phyloP scores from a whole-genome alignment of 768 basidiomycete genomes.

The Chalciporus chontae region DNA sequence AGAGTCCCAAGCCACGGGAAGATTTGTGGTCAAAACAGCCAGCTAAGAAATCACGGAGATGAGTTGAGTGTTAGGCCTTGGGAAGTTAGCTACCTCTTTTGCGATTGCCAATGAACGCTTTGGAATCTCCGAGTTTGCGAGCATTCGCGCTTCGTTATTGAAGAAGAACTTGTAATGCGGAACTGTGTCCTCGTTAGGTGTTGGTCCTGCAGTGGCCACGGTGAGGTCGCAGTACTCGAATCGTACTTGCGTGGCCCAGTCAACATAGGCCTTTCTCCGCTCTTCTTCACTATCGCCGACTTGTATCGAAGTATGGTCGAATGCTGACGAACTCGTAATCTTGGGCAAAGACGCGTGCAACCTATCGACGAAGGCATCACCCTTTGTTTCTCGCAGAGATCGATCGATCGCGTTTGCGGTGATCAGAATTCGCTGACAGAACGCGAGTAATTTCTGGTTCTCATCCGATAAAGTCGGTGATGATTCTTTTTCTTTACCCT shows the following conservation, averaged over 20 bases:
- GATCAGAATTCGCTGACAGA: constrained; percentile 81
- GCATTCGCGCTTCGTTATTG: constrained; percentile 80
- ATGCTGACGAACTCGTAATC: constrained; percentile 51
- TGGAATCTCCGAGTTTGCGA: constrained; percentile 81
- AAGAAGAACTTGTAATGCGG: constrained; percentile 82
- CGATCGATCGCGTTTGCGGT: constrained; percentile 86
- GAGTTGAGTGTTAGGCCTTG: constrained; percentile 1
- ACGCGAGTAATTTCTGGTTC: constrained; percentile 70
- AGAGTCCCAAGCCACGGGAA: constrained; percentile 94
- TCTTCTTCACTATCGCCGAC: constrained; percentile 64
- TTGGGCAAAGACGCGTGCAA: constrained; percentile 75
- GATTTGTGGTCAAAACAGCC: constrained; percentile 87
- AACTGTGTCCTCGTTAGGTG: constrained; percentile 45
- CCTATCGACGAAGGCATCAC: constrained; percentile 78
- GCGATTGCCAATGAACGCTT: constrained; percentile 93
- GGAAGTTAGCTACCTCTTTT: constrained; percentile 64
- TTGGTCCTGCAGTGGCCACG: constrained; percentile 33
- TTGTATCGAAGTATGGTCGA: constrained; percentile 34
- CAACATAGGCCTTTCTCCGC: constrained; percentile 64
- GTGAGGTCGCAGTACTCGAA: constrained; percentile 93
- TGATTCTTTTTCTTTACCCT: constrained; percentile 51
- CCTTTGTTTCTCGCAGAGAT: constrained; percentile 86
- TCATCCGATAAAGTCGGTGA: constrained; percentile 55
- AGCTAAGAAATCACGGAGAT: constrained; percentile 47
- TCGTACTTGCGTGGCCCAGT: constrained; percentile 77